Conservation (phyloP, 257 asterid genomes). For the Coffea eugenioides region DNA sequence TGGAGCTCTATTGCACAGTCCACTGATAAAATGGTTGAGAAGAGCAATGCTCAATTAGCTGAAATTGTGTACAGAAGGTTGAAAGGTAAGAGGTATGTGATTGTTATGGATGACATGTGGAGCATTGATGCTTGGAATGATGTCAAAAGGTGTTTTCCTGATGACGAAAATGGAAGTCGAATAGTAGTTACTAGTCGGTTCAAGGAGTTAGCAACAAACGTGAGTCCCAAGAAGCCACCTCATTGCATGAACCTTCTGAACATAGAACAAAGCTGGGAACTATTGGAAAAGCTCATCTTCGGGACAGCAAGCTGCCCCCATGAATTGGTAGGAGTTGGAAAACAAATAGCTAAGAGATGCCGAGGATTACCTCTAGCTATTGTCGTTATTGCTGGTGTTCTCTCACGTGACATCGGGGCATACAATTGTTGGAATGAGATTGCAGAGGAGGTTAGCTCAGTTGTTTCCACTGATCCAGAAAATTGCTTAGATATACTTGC, state of each 20-base stretch:
- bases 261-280: not conserved
- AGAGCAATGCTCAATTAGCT: not conserved
- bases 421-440: not conserved
- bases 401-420: not conserved
- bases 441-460: not conserved
- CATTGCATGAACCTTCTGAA: slow-evolving; percentile 5
- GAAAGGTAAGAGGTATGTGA: not conserved
- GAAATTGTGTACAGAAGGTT: slow-evolving; percentile 4
- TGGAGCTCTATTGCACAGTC: not conserved
- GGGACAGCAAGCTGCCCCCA: not conserved
- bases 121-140: slow-evolving; percentile 1
- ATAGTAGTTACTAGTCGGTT: not conserved
- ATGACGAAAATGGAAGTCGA: not conserved
- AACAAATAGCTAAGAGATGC: not conserved
- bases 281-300: not conserved
- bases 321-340: not conserved
- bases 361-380: not conserved
- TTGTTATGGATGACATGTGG: slow-evolving; percentile 5
- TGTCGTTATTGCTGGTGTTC: slow-evolving; percentile 1
- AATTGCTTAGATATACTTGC: slow-evolving; percentile 12
- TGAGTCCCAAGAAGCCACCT: not conserved
- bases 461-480: not conserved
- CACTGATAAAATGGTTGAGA: not conserved
- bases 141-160: not conserved
- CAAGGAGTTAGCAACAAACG: not conserved